Base-by-base conservation (phyloP, 805 yeast species). In the Cyberlindnera subsufficiens region DNA sequence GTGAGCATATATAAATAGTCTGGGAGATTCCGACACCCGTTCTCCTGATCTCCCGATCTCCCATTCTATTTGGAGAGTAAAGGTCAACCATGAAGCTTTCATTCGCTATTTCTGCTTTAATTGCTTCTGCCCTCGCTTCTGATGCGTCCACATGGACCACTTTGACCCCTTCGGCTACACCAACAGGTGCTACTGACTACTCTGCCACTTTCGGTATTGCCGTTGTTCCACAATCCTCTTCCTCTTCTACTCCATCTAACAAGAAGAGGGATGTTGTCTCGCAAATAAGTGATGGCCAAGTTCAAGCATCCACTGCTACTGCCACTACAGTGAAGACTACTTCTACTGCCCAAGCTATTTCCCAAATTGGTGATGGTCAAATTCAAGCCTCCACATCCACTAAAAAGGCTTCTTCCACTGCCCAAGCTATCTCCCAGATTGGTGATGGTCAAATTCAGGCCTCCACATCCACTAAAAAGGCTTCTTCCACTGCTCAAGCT, bases 101-200 rank as follows among this genome's bases (percentile, higher is more conserved):
- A 36, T 65, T 63, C 46, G 61, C 70, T 39, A 54, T 72, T 40
- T 65, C 77, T 19, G 40, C 50, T 51, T 58, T 77, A 34, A 71
- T 73, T 42, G 60, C 77, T n/a, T 46, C 69, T 15, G 69, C 80
- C 30, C 41, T 71, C 40, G 82, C 84, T 39, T 86, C 86, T 53
- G 76, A 78, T 52, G 85, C 84, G 49, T 63, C 79, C 42, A n/a
- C 82, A 54, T 83, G 85, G 85, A 64, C 83, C 42, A 80, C 88
- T 42, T 71, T 84, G 63, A 82, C 89, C 32, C 90, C 93, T 52
- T 44, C 63, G 34, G 75, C 74, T 38, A 56, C 72, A 37, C 71
- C 72, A 46, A 51, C 77, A 10, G 78, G 79, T 56, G 82, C 78
- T 47, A 76, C 86, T 38, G 77, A 77, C 54, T 75, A 75, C 71